Evolutionary conservation across 2,329 filamentous ascomycete species (phyloP), one percentile per base, ranked within the genome.

Genomic region (Diaporthe sp.): DNA sequence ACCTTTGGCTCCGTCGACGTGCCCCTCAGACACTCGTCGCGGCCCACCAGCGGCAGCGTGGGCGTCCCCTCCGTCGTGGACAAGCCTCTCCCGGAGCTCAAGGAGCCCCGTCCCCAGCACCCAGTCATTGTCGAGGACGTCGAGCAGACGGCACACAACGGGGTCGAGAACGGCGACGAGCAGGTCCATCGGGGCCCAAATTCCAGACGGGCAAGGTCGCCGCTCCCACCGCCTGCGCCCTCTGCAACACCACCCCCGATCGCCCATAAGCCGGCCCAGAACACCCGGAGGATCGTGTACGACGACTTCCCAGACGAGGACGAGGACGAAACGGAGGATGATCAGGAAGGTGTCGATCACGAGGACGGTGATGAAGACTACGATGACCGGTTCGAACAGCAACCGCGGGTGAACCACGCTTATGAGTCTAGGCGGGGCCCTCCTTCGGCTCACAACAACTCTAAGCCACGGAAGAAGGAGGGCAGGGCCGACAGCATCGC

Each of bases 201-300:
- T 13, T 2, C 49, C 28, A 49, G 65, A 20, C 25, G 34, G 37
- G 25, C 25, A 60, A 58, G 53, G 60, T 49, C 58, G 39, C 44
- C 60, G 28, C 10, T 67, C 12, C 44, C 49, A 12, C 58, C 51
- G 9, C 58, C 60, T 6, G 74, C 57, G 25, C 55, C 60, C 2
- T 75, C 74, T 34, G 63, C 74, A 4, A 75, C 74, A 42, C 74
- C 70, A 28, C 74, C 74, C 17, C 70, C 74, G 20, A 75, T 75
- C 34, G 58, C 31, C 25, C 60, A 58, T 34, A 70, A 55, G 65
- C 65, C 65, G 49, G 28, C 42, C 6, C 71, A 63, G 58, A 71
- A 63, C 37, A 60, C 15, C 31, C 70, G 74, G 42, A 57, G 71
- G 6, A 28, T 73, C 13, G 42, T 75, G 39, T 72, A 72, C 28